Evolutionary conservation across 2,329 filamentous ascomycete genomes (phyloP), one percentile per base, ranked within the genome.

Genomic region (Aspergillus terreus): DNA sequence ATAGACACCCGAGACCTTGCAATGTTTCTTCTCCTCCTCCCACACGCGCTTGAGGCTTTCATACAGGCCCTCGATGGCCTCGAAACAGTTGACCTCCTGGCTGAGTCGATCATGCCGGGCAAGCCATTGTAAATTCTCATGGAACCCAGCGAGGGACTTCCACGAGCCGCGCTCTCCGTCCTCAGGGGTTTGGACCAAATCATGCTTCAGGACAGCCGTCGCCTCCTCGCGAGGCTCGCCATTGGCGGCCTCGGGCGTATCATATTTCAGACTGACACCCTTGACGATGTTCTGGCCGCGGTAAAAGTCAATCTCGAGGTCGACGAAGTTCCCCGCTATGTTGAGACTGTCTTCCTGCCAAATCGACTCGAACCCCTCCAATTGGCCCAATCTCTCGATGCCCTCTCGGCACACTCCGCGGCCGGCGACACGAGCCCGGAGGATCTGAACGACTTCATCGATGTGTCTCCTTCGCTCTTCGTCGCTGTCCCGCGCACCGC

Each of bases 261-360:
- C 72, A 57, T 76, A 74, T 47, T 67, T 71, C 52, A 77, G 56
- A 50, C 64, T 73, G 45, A 76, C 73, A 48, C 74, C 67, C 50
- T 70, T 72, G 33, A 76, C 73, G 6, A 61, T 63, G 49, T 77
- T 71, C 44, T 68, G 58, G 4, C 62, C 63, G 1, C 66, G 62
- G 44, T 74, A 65, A 46, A 77, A 77, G 41, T 73, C 71, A 44
- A 76, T 73, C 51, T 77, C 74, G 14, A 77, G 62, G 47, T 76
- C 74, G 30, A 77, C 73, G 49, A 71, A 71, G 44, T 76, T 74
- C 4, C 74, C 74, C 6, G 73, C 74, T 54, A 76, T 75, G 44
- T 66, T 76, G 42, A 77, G 64, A 52, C 68, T 71, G 40, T 76
- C 70, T 14, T 76, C 72, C 54, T 76, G 72, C 73, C 73, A 76